A percentile compares a stretch with the other conserved stretches of the same genome.
Evolutionary conservation across 2,329 filamentous ascomycete genomes (phyloP).

Genomic region (Colletotrichum caudatum): DNA sequence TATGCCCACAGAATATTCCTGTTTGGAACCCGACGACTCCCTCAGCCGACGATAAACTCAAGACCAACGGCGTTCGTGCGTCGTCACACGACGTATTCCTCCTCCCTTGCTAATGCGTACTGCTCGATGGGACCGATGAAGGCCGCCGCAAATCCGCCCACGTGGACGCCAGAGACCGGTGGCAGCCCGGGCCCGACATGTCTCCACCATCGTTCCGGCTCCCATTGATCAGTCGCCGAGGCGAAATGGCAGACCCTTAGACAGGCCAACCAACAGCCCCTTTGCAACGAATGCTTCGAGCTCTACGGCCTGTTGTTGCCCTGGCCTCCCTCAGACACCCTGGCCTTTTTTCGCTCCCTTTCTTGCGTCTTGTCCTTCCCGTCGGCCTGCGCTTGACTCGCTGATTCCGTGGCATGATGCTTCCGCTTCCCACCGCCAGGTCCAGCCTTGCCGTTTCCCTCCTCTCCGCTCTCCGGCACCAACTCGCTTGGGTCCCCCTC

Average conservation of each 20-base stretch:
- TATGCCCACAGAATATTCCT: no score
- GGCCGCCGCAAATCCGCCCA: conserved; percentile 26
- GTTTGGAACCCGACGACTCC: not conserved
- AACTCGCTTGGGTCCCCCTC: conserved; percentile 24
- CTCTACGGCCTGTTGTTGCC: conserved; percentile 14
- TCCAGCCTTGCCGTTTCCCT: not conserved
- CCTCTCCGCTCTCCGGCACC: conserved; percentile 17
- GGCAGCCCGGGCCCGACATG: conserved; percentile 5
- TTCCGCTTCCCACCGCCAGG: conserved; percentile 19
- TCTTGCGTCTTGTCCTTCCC: conserved; percentile 18
- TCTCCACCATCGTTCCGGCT: not conserved
- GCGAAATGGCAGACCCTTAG: not conserved
- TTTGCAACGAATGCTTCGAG: not conserved
- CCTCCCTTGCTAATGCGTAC: not conserved
- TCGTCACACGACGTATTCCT: conserved; percentile 8
- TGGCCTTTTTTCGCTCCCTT: conserved; percentile 44
- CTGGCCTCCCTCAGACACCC: conserved; percentile 48
- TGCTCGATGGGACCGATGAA: conserved; percentile 23
- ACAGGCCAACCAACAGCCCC: not conserved
- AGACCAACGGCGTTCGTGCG: conserved; percentile 6
- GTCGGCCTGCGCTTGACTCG: not conserved
- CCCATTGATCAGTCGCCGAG: conserved; percentile 4
- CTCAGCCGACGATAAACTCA: conserved; percentile 7
- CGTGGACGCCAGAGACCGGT: conserved; percentile 27
- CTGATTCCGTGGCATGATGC: not conserved